Percentiles rank a stretch among this genome's conserved stretches.
Conservation (phyloP, 345 rosid genomes). For the Aegle marmelos region DNA sequence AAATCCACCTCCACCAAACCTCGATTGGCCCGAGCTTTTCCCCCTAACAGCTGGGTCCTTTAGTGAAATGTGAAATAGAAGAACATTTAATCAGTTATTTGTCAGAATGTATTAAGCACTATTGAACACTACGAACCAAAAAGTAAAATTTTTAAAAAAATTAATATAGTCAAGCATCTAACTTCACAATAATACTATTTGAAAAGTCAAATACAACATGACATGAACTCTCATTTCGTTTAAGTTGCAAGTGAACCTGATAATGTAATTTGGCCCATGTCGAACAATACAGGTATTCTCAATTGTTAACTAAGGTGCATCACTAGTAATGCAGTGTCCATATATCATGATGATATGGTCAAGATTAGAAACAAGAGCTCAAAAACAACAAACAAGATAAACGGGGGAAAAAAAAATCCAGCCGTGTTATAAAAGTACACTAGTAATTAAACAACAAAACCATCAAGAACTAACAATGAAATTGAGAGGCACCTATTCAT, state of each 20-base stretch:
- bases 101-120: not conserved
- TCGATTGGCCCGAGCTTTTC: conserved; percentile 41
- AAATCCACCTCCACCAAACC: conserved; percentile 48
- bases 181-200: not conserved
- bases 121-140: not conserved
- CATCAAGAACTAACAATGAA: not conserved
- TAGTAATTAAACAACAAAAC: not conserved
- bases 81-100: not conserved
- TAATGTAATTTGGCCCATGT: not conserved
- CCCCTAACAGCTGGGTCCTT: conserved; percentile 53
- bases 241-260: not conserved
- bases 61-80: not conserved
- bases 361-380: not conserved
- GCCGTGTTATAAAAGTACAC: not conserved
- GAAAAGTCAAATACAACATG: not conserved
- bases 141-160: not conserved
- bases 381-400: no score
- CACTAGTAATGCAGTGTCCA: not conserved
- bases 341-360: not conserved
- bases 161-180: not conserved
- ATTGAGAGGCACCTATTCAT: not conserved
- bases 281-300: not conserved
- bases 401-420: not conserved
- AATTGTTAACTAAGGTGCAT: not conserved
- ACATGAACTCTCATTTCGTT: not conserved